phyloP scores from a whole-genome alignment of 1,139 yeast species.

The Candida sp. region DNA sequence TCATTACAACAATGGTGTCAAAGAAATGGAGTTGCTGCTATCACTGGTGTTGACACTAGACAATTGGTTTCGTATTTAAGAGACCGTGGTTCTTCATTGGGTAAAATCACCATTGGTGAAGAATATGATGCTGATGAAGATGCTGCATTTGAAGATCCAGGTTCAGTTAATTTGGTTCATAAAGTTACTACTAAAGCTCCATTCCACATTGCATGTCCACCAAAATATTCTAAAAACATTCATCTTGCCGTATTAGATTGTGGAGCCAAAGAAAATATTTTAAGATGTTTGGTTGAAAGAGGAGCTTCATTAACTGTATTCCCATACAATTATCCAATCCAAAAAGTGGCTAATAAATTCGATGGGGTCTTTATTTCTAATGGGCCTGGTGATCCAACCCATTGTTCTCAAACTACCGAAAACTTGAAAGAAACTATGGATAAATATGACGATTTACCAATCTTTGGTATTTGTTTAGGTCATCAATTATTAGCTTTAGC shows the following conservation, averaged over 20 bases:
- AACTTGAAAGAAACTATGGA: slow-evolving; percentile 74
- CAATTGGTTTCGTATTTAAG: slow-evolving; percentile 88
- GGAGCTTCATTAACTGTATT: slow-evolving; percentile 96
- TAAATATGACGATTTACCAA: slow-evolving; percentile 65
- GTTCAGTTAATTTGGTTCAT: slow-evolving; percentile 83
- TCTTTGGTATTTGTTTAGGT: slow-evolving; percentile 96
- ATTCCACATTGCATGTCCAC: slow-evolving; percentile 76
- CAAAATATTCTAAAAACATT: slow-evolving; percentile 50
- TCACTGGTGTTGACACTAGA: slow-evolving; percentile 96
- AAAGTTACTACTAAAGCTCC: slow-evolving; percentile 96
- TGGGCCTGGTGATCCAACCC: slow-evolving; percentile 99
- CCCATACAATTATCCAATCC: slow-evolving; percentile 93
- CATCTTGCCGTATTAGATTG: slow-evolving; percentile 96
- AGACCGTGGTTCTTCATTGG: slow-evolving; percentile 93
- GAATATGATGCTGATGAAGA: slow-evolving; percentile 89
- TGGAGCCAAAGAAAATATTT: slow-evolving; percentile 96
- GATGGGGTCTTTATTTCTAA: slow-evolving; percentile 95
- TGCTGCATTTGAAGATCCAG: slow-evolving; percentile 93
- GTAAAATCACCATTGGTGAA: slow-evolving; percentile 85
- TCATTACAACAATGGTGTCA: slow-evolving; percentile 94
- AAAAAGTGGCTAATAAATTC: slow-evolving; percentile 85
- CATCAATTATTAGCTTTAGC: slow-evolving; percentile 96
- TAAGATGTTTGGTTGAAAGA: slow-evolving; percentile 88
- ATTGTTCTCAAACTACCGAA: slow-evolving; percentile 77
- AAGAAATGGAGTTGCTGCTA: slow-evolving; percentile 95